Evolutionary conservation across 75 land plant species (phyloP).

Genomic region (Larix kaempferi): DNA sequence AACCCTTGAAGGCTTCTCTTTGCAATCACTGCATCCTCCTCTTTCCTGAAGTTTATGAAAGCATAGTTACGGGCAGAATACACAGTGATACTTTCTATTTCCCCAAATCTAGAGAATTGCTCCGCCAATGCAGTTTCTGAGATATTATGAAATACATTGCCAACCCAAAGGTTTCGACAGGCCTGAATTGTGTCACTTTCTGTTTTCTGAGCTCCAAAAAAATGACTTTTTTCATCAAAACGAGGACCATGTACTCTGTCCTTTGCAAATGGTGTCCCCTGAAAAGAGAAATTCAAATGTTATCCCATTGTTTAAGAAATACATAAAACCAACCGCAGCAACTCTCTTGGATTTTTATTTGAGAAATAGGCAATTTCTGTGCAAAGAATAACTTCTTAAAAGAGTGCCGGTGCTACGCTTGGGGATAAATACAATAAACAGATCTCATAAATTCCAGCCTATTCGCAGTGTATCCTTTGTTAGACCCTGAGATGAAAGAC

Average conservation of each 20-base stretch:
- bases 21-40: constrained; percentile 75
- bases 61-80: constrained; percentile 86
- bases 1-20: constrained; percentile 71
- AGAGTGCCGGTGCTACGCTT: too few relatives aligned
- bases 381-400: too few relatives aligned
- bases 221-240: not conserved
- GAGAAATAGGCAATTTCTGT: too few relatives aligned
- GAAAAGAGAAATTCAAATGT: too few relatives aligned
- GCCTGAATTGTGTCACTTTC: not conserved
- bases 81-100: constrained; percentile 65
- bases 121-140: constrained; percentile 29
- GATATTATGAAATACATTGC: not conserved
- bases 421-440: too few relatives aligned
- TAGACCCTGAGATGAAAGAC: too few relatives aligned
- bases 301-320: too few relatives aligned
- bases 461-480: too few relatives aligned
- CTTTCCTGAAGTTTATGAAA: constrained; percentile 72
- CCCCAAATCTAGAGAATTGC: constrained; percentile 71
- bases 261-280: not conserved
- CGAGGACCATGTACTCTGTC: not conserved
- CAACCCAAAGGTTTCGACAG: not conserved
- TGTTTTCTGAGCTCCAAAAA: not conserved
- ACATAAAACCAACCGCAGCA: too few relatives aligned
- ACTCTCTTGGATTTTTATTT: too few relatives aligned
- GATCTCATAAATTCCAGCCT: too few relatives aligned